Percentiles rank a stretch among this genome's conserved stretches.
Evolutionary conservation across 2,329 filamentous ascomycete genomes (phyloP).

Genomic region (Botrytis pseudocinerea): DNA sequence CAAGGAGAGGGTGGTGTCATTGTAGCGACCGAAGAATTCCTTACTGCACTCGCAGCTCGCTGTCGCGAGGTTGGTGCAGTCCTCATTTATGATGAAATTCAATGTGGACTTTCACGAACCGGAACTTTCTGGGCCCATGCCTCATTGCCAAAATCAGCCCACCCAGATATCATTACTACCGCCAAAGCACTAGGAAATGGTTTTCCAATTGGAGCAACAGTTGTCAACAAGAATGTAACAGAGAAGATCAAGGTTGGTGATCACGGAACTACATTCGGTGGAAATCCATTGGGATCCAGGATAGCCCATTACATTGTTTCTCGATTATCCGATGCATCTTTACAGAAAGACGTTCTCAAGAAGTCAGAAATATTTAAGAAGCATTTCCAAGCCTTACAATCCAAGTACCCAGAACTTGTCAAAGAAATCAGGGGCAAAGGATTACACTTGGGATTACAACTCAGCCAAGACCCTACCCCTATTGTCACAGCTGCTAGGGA

Average conservation of each 20-base stretch:
- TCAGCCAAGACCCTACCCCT: constrained; percentile 68
- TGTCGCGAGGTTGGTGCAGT: constrained; percentile 87
- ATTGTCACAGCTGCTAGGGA: constrained; percentile 86
- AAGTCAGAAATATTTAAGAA: constrained; percentile 64
- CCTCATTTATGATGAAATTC: constrained; percentile 94
- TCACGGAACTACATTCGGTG: constrained; percentile 74
- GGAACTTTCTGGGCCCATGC: constrained; percentile 89
- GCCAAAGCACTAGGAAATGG: constrained; percentile 97
- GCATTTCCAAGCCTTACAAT: constrained; percentile 57
- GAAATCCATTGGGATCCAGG: constrained; percentile 67
- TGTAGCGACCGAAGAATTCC: constrained; percentile 78
- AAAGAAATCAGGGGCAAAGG: constrained; percentile 80
- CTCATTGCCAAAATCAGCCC: constrained; percentile 71
- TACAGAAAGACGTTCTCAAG: constrained; percentile 68
- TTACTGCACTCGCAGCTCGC: constrained; percentile 77
- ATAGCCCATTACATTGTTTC: constrained; percentile 84
- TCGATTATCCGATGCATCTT: constrained; percentile 67
- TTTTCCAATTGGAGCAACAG: constrained; percentile 87
- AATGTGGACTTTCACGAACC: constrained; percentile 87
- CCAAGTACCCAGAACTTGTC: constrained; percentile 69
- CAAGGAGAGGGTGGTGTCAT: constrained; percentile 96
- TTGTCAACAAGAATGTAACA: constrained; percentile 61
- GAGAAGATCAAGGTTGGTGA: constrained; percentile 66
- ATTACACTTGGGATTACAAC: constrained; percentile 82
- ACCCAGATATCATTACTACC: constrained; percentile 90